Evolutionary conservation across 225 moss, liverwort and hornwort genomes (phyloP).

Genomic region (Pseudisothecium myosuroides): DNA sequence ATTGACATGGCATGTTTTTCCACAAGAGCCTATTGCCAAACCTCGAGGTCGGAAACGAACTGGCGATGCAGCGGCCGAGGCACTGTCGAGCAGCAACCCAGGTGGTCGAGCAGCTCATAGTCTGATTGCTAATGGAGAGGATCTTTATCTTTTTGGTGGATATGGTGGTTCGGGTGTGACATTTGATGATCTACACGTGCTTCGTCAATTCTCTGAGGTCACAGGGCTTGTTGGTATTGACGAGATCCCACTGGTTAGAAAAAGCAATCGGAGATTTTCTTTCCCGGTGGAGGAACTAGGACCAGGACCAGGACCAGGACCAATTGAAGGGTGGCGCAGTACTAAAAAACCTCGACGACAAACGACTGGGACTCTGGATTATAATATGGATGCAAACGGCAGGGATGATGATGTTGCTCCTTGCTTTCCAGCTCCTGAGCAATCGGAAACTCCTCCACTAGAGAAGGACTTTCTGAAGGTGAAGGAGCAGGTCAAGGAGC

Average conservation of each 20-base stretch:
- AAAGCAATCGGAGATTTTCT: constrained; percentile 23
- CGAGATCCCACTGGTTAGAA: background rate
- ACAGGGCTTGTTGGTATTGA: constrained; percentile 22
- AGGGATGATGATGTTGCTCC: background rate
- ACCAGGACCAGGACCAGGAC: constrained; percentile 10
- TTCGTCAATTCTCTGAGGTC: constrained; percentile 33
- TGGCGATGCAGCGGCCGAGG: constrained; percentile 6
- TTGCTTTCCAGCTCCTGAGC: background rate
- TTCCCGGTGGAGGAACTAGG: constrained; percentile 19
- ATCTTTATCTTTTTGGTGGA: constrained; percentile 72
- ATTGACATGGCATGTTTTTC: constrained; percentile 26
- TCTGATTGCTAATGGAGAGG: constrained; percentile 30
- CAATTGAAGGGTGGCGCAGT: constrained; percentile 78
- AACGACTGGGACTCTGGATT: constrained; percentile 24
- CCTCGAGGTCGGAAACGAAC: constrained; percentile 31
- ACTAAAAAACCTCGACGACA: constrained; percentile 48
- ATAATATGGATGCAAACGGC: constrained; percentile 33
- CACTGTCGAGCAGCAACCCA: constrained; percentile 19
- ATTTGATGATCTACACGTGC: constrained; percentile 55
- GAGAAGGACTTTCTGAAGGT: constrained; percentile 33
- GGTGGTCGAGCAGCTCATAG: constrained; percentile 87
- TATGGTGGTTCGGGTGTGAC: constrained; percentile 83
- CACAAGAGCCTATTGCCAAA: constrained; percentile 13
- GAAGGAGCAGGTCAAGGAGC: constrained; percentile 31
- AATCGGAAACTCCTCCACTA: constrained; percentile 20